Evolutionary conservation across 306 rosid genomes (phyloP).

Genomic region (Phaseolus lunatus): DNA sequence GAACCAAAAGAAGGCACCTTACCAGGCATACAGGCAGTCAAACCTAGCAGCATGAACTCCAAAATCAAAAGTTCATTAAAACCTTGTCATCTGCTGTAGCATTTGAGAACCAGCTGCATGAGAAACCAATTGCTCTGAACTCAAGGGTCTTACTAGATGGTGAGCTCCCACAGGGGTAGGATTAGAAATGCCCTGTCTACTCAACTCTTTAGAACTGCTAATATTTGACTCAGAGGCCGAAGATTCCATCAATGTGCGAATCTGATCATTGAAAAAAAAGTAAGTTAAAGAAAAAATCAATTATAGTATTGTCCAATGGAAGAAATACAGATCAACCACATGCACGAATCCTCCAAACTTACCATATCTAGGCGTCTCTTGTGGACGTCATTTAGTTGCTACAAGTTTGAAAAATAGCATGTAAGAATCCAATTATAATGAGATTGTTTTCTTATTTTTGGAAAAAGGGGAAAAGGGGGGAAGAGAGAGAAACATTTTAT

Average conservation of each 20-base stretch:
- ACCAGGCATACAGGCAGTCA: slow-evolving; percentile 37
- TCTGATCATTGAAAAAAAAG: slow-evolving; percentile 57
- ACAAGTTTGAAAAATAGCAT: slow-evolving; percentile 51
- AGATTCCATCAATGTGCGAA: slow-evolving; percentile 77
- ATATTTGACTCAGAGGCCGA: slow-evolving; percentile 58
- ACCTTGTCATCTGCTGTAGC: slow-evolving; percentile 56
- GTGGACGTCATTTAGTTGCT: slow-evolving; percentile 75
- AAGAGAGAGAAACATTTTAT: slow-evolving; percentile 6
- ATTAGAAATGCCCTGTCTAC: slow-evolving; percentile 73
- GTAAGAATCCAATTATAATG: slow-evolving; percentile 39
- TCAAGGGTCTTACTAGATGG: slow-evolving; percentile 54
- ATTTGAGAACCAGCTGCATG: slow-evolving; percentile 56
- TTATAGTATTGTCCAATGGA: slow-evolving; percentile 13
- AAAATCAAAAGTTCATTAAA: slow-evolving; percentile 37
- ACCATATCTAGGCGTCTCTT: slow-evolving; percentile 87
- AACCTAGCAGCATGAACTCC: slow-evolving; percentile 40
- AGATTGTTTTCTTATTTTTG: background rate
- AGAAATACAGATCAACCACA: slow-evolving; percentile 41
- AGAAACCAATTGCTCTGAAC: slow-evolving; percentile 56
- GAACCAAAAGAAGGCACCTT: too few species aligned
- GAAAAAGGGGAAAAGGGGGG: background rate
- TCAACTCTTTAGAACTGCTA: slow-evolving; percentile 69
- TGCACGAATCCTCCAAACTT: slow-evolving; percentile 46
- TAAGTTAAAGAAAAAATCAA: slow-evolving; percentile 36
- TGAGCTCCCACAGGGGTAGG: slow-evolving; percentile 66